phyloP scores from a whole-genome alignment of 352 stramenopile species.

The Phytophthora cryptogea region DNA sequence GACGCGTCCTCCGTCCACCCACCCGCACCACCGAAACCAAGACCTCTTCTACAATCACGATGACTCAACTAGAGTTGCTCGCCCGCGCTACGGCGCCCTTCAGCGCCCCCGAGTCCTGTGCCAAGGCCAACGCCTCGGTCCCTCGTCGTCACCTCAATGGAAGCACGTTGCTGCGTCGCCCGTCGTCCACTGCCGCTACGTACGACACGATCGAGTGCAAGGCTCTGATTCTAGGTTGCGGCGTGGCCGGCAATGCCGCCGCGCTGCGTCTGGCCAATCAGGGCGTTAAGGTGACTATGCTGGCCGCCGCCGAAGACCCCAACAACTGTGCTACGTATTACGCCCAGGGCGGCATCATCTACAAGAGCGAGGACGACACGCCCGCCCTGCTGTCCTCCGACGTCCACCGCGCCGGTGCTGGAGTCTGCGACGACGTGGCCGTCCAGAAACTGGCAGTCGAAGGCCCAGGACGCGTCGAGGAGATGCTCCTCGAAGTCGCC shows the following conservation, averaged over 20 bases:
- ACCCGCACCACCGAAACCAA: conserved; percentile 2
- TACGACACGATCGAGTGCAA: conserved; percentile 65
- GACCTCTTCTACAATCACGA: conserved; percentile 14
- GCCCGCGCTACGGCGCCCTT: conserved; percentile 41
- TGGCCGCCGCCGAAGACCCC: conserved; percentile 68
- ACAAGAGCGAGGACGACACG: conserved; percentile 89
- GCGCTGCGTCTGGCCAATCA: conserved; percentile 77
- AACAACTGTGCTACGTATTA: conserved; percentile 95
- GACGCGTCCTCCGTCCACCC: background rate
- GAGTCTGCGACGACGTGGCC: conserved; percentile 89
- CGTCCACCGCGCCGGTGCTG: conserved; percentile 90
- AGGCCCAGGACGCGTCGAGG: conserved; percentile 87
- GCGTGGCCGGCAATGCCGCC: conserved; percentile 75
- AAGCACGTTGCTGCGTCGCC: conserved; percentile 33
- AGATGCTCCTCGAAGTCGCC: conserved; percentile 87
- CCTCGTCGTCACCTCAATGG: conserved; percentile 45
- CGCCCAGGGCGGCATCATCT: conserved; percentile 96
- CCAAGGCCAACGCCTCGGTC: conserved; percentile 32
- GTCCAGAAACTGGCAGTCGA: conserved; percentile 93
- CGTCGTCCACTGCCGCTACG: conserved; percentile 36
- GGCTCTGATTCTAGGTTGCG: conserved; percentile 77
- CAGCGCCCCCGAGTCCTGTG: conserved; percentile 22
- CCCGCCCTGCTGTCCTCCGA: conserved; percentile 87
- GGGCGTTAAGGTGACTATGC: conserved; percentile 81
- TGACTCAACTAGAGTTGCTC: conserved; percentile 62